These are phyloP conservation scores for Litchi chinensis DNA, from an alignment of 345 rosid species.

Conservation along the genomic window DNA sequence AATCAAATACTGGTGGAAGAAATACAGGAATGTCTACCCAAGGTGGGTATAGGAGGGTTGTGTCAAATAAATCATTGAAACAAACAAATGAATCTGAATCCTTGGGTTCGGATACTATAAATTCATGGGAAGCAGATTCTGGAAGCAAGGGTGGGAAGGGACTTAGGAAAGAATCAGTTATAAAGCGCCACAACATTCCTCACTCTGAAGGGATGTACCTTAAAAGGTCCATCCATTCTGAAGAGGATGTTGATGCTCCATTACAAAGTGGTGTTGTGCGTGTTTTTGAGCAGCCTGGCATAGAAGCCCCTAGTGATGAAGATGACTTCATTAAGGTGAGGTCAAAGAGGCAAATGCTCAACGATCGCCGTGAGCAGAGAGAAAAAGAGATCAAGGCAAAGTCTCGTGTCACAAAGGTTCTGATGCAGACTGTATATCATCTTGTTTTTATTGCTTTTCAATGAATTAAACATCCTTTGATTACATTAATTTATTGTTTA, in stretches of 20 bases:
- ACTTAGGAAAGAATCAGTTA: conserved; percentile 47
- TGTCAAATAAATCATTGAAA: conserved; percentile 58
- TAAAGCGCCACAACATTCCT: conserved; percentile 44
- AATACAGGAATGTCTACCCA: conserved; percentile 36
- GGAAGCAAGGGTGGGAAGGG: conserved; percentile 53
- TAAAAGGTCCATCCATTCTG: conserved; percentile 49
- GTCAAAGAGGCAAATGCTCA: conserved; percentile 97
- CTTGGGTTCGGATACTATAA: conserved; percentile 35
- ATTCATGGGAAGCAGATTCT: conserved; percentile 43
- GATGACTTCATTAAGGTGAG: conserved; percentile 98
- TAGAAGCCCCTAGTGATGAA: conserved; percentile 88
- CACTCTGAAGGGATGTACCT: conserved; percentile 47
- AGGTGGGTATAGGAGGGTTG: conserved; percentile 52
- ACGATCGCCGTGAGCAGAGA: conserved; percentile 94
- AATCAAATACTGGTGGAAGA: conserved; percentile 49
- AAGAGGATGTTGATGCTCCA: conserved; percentile 67
- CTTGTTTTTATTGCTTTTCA: conserved; percentile 10
- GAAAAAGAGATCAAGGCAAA: conserved; percentile 94
- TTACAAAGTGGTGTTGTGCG: conserved; percentile 80
- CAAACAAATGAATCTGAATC: conserved; percentile 53
- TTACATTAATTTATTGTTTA: conserved; percentile 25
- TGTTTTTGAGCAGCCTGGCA: conserved; percentile 85
- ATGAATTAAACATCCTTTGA: conserved; percentile 12
- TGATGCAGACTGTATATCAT: conserved; percentile 18
- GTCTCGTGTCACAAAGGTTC: conserved; percentile 79